Evolutionary conservation across 2,329 filamentous ascomycete species (phyloP).

Genomic region (Phyllosticta capitalensis): DNA sequence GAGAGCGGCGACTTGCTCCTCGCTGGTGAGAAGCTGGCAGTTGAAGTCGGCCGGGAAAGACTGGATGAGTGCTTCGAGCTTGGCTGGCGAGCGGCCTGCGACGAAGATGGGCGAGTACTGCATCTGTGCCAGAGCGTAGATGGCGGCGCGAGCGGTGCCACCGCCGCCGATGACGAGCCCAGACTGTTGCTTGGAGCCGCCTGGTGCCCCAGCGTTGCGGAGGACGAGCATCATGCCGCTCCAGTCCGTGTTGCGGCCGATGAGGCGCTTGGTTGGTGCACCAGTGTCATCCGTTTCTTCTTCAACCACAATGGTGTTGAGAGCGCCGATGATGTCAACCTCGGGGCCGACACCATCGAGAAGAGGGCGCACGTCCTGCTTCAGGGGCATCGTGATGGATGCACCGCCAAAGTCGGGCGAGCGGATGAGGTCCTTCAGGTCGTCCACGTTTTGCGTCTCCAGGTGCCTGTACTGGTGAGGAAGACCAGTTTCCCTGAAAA

Average conservation of each 20-base stretch:
- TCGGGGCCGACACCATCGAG: constrained; percentile 73
- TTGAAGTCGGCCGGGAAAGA: constrained; percentile 68
- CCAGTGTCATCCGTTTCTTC: constrained; percentile 28
- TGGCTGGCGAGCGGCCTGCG: constrained; percentile 63
- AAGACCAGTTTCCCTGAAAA: constrained; percentile 68
- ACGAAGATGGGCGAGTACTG: constrained; percentile 81
- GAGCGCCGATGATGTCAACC: constrained; percentile 75
- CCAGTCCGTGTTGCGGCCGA: constrained; percentile 95
- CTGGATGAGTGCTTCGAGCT: constrained; percentile 56
- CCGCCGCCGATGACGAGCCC: constrained; percentile 84
- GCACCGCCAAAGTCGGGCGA: constrained; percentile 76
- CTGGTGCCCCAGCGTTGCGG: constrained; percentile 49
- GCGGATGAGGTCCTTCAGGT: constrained; percentile 56
- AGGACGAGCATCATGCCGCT: constrained; percentile 79
- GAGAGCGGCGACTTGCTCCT: constrained; percentile 42
- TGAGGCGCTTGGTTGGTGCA: constrained; percentile 42
- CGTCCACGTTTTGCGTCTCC: constrained; percentile 59
- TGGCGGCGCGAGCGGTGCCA: constrained; percentile 82
- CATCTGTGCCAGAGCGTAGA: constrained; percentile 78
- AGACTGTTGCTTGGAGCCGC: constrained; percentile 19
- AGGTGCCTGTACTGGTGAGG: constrained; percentile 71
- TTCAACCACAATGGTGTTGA: constrained; percentile 80
- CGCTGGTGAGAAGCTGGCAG: constrained; percentile 52
- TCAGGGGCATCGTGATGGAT: constrained; percentile 91
- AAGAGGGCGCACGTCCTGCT: constrained; percentile 73